phyloP scores from a whole-genome alignment of 2,329 filamentous ascomycete species.

The Aspergillus fumigatiaffinis region DNA sequence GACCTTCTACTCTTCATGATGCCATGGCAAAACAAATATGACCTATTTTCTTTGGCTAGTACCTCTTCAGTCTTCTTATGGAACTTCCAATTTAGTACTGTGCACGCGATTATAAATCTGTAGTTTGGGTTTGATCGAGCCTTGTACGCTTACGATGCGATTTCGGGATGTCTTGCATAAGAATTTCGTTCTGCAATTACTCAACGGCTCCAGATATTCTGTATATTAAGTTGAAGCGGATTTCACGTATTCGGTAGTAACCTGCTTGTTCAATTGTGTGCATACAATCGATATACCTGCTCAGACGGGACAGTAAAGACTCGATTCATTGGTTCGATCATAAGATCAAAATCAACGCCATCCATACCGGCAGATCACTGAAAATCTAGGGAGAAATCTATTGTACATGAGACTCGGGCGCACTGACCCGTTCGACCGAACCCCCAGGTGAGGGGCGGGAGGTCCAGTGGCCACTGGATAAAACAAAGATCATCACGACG shows the following conservation, averaged over 20 bases:
- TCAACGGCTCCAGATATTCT: background rate
- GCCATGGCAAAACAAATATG: background rate
- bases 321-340: background rate
- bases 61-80: background rate
- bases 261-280: background rate
- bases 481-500: background rate
- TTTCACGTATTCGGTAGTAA: background rate
- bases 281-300: background rate
- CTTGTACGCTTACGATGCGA: background rate
- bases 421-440: background rate
- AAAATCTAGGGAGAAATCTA: background rate
- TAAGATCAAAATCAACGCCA: background rate
- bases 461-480: background rate
- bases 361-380: background rate
- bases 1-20: background rate
- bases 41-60: background rate
- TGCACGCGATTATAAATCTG: background rate
- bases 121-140: background rate
- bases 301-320: background rate
- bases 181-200: background rate
- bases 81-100: background rate
- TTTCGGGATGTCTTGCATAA: background rate
- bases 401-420: background rate
- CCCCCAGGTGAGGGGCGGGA: background rate
- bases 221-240: background rate